Percentiles rank a stretch among this genome's conserved stretches.
These are phyloP conservation scores for Protomyces gravidus DNA, from an alignment of 1,139 yeast genomes.

Conservation along the genomic window DNA sequence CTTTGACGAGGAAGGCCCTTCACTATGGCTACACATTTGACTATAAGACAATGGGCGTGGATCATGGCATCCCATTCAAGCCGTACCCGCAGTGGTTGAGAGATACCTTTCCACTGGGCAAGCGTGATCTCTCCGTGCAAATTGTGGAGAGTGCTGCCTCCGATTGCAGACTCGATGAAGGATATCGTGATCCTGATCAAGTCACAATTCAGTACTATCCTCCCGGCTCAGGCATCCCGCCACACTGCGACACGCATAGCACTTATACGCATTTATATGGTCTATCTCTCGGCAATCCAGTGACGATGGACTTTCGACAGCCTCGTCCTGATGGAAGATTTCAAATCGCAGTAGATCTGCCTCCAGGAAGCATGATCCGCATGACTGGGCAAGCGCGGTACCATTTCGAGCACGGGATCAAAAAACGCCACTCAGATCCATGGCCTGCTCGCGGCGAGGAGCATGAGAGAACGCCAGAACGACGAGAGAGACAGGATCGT, in stretches of 20 bases:
- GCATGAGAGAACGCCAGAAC: background rate
- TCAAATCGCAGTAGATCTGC: conserved; percentile 6
- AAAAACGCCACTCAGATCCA: conserved; percentile 17
- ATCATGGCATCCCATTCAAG: conserved; percentile 3
- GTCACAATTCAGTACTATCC: conserved; percentile 22
- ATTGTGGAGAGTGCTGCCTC: background rate
- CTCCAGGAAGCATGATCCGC: conserved; percentile 20
- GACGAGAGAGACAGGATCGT: conserved; percentile 12
- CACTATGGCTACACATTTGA: conserved; percentile 21
- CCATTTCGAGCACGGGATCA: conserved; percentile 23
- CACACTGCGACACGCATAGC: conserved; percentile 24
- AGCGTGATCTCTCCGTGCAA: background rate
- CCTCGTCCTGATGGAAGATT: background rate
- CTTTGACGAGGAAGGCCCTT: conserved; percentile 6
- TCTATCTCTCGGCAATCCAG: conserved; percentile 8
- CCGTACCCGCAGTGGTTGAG: conserved; percentile 15
- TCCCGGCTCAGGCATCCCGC: conserved; percentile 27
- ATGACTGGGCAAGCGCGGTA: conserved; percentile 16
- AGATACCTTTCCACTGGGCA: background rate
- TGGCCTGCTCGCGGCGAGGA: background rate
- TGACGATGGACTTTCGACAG: conserved; percentile 16
- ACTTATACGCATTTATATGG: conserved; percentile 16
- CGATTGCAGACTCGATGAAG: background rate
- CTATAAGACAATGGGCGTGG: conserved; percentile 26
- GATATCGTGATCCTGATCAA: conserved; percentile 9